Evolutionary conservation across 306 rosid genomes (phyloP).

Genomic region (Prunus persica): Prunus_persica_NCBIv2 NC_034009.1:26239001-26239500

Average conservation of each 20-base stretch:
- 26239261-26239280: neutral
- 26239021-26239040: neutral
- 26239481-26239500: too few relatives aligned
- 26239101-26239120: neutral
- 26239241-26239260: neutral
- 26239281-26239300: neutral
- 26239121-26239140: neutral
- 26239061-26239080: neutral
- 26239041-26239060: too few relatives aligned
- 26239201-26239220: neutral
- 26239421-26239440: neutral
- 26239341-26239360: neutral
- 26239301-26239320: neutral
- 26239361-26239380: neutral
- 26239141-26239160: constrained; percentile 1
- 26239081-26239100: neutral
- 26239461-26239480: neutral
- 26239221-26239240: neutral
- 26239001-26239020: neutral
- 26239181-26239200: neutral
- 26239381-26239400: neutral
- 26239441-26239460: neutral
- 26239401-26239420: neutral
- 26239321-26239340: constrained; percentile 10
- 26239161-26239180: neutral